Conservation (phyloP, 2,329 filamentous ascomycete species). For the Exophiala lecanii-corni region DNA sequence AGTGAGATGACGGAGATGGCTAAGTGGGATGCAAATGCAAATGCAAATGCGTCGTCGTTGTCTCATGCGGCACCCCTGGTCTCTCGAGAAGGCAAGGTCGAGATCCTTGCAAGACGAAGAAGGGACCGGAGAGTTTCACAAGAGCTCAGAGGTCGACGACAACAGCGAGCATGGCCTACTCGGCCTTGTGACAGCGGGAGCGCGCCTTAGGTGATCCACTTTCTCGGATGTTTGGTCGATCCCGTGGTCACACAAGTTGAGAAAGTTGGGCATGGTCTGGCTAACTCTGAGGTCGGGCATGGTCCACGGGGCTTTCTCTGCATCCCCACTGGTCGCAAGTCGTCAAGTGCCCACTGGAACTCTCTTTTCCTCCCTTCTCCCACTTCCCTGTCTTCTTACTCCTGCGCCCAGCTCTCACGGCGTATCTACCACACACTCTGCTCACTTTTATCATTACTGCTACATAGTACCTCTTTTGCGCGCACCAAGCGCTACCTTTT, state of each 20-base stretch:
- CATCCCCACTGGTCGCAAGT: background rate
- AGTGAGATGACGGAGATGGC: background rate
- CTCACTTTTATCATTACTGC: too few species aligned
- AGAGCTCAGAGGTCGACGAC: background rate
- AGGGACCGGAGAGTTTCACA: background rate
- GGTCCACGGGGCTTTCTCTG: too few species aligned
- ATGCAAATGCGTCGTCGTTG: too few species aligned
- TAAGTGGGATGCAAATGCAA: too few species aligned
- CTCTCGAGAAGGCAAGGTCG: too few species aligned
- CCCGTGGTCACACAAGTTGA: too few species aligned
- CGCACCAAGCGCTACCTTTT: too few species aligned
- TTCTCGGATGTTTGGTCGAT: constrained; percentile 7
- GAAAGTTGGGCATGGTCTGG: too few species aligned
- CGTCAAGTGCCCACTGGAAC: constrained; percentile 1
- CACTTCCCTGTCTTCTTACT: background rate
- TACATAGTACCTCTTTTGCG: constrained; percentile 10
- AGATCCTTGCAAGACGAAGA: background rate
- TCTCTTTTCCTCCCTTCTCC: background rate
- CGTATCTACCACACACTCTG: background rate
- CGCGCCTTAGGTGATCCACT: constrained; percentile 3
- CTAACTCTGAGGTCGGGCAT: too few species aligned
- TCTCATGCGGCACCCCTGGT: background rate
- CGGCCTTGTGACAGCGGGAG: background rate
- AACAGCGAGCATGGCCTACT: background rate
- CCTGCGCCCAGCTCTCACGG: background rate